Conservation (phyloP, 176 grass and related monocot genomes). For the Ampelocalamus luodianensis region DNA sequence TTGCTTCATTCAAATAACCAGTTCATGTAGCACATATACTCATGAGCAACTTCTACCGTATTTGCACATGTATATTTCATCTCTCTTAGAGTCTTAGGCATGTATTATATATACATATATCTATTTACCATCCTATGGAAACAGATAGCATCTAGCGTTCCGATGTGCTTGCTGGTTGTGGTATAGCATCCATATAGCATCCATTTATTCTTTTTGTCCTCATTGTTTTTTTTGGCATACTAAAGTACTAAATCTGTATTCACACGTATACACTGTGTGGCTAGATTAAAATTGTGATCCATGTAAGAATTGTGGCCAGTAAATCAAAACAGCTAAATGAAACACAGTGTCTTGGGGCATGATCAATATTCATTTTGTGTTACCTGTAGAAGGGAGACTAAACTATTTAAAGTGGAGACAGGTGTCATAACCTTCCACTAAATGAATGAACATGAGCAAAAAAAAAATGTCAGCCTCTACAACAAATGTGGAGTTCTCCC, state of each 20-base stretch:
- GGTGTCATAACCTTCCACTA: not conserved
- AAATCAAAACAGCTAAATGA: not conserved
- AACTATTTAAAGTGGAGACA: slow-evolving; percentile 4
- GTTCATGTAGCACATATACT: not conserved
- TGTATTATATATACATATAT: not conserved
- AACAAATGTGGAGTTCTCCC: not conserved
- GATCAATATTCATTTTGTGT: not conserved
- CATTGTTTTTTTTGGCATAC: not conserved
- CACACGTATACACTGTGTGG: not conserved
- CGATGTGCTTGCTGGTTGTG: not conserved
- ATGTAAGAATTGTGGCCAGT: not conserved
- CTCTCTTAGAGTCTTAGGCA: not conserved
- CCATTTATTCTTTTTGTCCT: not conserved
- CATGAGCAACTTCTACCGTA: not conserved
- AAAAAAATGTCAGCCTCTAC: not conserved
- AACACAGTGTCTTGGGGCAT: no score
- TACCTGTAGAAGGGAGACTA: not conserved
- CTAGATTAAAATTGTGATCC: not conserved
- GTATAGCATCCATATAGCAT: not conserved
- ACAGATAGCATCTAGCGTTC: not conserved
- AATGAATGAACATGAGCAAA: not conserved
- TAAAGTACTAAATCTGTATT: not conserved
- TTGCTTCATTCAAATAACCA: not conserved
- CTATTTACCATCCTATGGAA: not conserved
- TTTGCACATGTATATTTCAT: not conserved